Conservation (phyloP, 108 stramenopile genomes). For the Fistulifera pelliculosa region DNA sequence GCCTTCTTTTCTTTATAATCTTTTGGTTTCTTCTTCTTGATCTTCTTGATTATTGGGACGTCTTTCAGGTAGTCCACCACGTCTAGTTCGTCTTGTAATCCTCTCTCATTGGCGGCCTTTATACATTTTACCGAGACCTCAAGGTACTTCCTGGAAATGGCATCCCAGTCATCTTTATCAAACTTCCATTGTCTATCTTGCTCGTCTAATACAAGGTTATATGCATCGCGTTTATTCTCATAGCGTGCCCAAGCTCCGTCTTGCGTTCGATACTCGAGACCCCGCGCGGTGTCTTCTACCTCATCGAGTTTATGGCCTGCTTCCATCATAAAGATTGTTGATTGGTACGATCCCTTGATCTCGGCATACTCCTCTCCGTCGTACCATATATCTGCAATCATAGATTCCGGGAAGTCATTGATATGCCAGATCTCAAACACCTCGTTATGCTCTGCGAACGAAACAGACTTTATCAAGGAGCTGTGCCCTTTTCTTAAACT, state of each 20-base stretch:
- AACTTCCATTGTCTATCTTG: slow-evolving; percentile 19
- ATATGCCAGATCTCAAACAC: slow-evolving; percentile 9
- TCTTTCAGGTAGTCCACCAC: no score
- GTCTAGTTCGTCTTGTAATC: slow-evolving; percentile 6
- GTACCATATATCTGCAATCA: slow-evolving; percentile 9
- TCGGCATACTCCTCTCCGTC: slow-evolving; percentile 7
- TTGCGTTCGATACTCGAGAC: slow-evolving; percentile 20
- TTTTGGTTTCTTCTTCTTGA: no score
- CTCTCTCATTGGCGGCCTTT: slow-evolving; percentile 5
- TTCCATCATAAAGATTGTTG: slow-evolving; percentile 10
- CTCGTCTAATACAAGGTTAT: slow-evolving; percentile 21
- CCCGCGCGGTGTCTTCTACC: slow-evolving; percentile 9
- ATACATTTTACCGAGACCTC: slow-evolving; percentile 8
- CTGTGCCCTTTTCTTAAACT: slow-evolving; percentile 1
- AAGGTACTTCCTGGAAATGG: slow-evolving; percentile 1
- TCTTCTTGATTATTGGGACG: no score
- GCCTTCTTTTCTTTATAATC: no score
- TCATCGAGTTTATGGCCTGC: slow-evolving; percentile 6
- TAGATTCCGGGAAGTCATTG: slow-evolving; percentile 4
- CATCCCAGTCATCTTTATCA: slow-evolving; percentile 8
- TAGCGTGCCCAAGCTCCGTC: slow-evolving; percentile 15
- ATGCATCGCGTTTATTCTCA: slow-evolving; percentile 14
- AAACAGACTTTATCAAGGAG: slow-evolving; percentile 4
- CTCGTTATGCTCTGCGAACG: slow-evolving; percentile 6
- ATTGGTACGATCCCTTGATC: slow-evolving; percentile 4